Evolutionary conservation across 1,139 yeast species (phyloP), one percentile per base, ranked within the genome.

Genomic region (Pichiaceae sp.): DNA sequence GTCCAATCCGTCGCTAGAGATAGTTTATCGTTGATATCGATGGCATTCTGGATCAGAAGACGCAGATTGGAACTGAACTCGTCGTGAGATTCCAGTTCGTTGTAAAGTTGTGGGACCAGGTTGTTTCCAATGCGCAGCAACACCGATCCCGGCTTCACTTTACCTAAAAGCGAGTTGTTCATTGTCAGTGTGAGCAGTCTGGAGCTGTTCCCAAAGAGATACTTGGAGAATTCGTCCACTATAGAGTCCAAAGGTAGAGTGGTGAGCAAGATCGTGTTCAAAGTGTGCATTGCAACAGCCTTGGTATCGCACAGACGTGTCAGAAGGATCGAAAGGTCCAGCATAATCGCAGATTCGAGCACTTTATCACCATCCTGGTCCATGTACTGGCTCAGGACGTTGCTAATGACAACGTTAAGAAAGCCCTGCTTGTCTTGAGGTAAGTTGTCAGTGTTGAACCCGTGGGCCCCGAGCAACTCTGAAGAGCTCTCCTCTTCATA

Each of bases 71-170:
- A 36, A 1, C 50, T 41, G 32, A 48, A 42, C 3, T 34, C 29
- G 25, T 48, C 50, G 35, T 50, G 42, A 3, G 47, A 39, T 23
- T 39, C 36, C 12, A 47, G 32, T 37, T 42, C 50, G 32, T 31
- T 36, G 9, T 39, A 27, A 24, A 50, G 33, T 29, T 43, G 42
- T 3, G 48, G 44, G 14, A 49, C 34, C 7, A 55, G 24, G 16
- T 37, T 44, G 37, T 54, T 52, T n/a, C 51, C 56, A 3, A 54
- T 35, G 11, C 46, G 51, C 3, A 56, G 38, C 8, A 55, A 37
- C 18, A 49, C 47, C 6, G 57, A 48, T 2, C 60, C 60, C 3
- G 59, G 57, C 38, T 52, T 52, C 4, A 42, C 38, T 32, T 53
- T 56, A 17, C 59, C 60, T 9, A 46, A 43, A 5, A 54, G 38